A percentile compares a stretch with the other conserved stretches of the same genome.
These are phyloP conservation scores for Aureobasidium sp. DNA, from an alignment of 2,329 filamentous ascomycete species.

Conservation along the genomic window DNA sequence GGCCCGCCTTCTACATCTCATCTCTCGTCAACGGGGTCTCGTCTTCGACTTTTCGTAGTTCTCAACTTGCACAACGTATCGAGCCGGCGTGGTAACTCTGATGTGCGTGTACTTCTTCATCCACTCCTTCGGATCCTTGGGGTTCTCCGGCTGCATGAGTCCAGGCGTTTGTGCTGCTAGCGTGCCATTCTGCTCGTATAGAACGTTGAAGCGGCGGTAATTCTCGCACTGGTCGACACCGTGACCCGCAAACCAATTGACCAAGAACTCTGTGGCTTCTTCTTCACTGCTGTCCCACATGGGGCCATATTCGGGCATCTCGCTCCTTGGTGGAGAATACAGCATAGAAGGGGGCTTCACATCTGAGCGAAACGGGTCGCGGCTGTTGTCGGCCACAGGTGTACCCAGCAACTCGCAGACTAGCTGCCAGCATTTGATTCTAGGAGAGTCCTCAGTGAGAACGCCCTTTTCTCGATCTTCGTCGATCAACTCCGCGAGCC, in stretches of 20 bases:
- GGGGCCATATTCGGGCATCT: constrained; percentile 21
- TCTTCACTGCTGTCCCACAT: constrained; percentile 22
- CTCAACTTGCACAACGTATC: constrained; percentile 2
- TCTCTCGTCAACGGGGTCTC: not conserved
- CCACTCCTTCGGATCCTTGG: constrained; percentile 23
- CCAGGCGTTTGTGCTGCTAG: constrained; percentile 3
- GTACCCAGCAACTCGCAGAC: constrained; percentile 20
- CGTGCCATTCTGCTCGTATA: constrained; percentile 20
- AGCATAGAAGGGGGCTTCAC: not conserved
- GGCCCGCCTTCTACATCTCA: too few relatives aligned
- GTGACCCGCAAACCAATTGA: constrained; percentile 27
- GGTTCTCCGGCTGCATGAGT: constrained; percentile 14
- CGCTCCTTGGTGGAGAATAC: constrained; percentile 1
- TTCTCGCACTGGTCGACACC: constrained; percentile 19
- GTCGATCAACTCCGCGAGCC: constrained; percentile 20
- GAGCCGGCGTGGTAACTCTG: constrained; percentile 19
- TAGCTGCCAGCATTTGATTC: constrained; percentile 20
- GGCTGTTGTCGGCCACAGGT: not conserved
- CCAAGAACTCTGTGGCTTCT: constrained; percentile 24
- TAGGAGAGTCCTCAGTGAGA: constrained; percentile 16
- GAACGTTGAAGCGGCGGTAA: constrained; percentile 26
- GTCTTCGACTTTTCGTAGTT: constrained; percentile 15
- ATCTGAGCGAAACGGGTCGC: not conserved
- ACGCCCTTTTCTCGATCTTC: constrained; percentile 14
- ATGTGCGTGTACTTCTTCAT: constrained; percentile 24